phyloP scores from a whole-genome alignment of 371 early-diverging fungal species.

The Catenaria anguillulae region DNA sequence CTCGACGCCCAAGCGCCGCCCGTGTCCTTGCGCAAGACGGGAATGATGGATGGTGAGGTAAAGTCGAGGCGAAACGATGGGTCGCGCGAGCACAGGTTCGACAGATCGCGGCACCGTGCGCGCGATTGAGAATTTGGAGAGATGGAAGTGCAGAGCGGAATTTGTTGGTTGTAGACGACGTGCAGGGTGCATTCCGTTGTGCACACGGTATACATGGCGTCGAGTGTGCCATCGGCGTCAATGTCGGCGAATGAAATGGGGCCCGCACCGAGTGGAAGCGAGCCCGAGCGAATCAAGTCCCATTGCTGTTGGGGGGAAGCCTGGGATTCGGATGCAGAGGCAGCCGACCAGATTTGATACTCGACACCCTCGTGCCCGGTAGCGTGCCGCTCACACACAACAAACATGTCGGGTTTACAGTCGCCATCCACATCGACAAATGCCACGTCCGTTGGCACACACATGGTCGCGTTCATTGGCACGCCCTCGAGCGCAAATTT shows the following conservation, averaged over 20 bases:
- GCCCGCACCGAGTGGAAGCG: conserved; percentile 54
- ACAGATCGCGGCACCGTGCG: background rate
- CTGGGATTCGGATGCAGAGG: too few species aligned
- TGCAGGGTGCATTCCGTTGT: conserved; percentile 44
- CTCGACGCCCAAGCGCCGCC: background rate
- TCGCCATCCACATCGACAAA: conserved; percentile 85
- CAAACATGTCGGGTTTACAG: conserved; percentile 73
- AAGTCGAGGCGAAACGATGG: background rate
- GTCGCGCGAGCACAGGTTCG: background rate
- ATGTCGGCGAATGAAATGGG: conserved; percentile 78
- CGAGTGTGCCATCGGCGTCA: conserved; percentile 77
- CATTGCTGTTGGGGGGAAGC: conserved; percentile 21
- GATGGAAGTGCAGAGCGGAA: conserved; percentile 47
- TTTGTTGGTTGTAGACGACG: conserved; percentile 67
- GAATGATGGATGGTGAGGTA: background rate
- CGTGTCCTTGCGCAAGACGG: background rate
- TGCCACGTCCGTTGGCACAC: conserved; percentile 55
- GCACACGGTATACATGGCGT: conserved; percentile 64
- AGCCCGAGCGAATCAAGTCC: conserved; percentile 31
- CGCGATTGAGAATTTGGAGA: background rate
- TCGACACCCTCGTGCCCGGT: too few species aligned
- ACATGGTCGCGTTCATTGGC: conserved; percentile 29
- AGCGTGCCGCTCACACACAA: conserved; percentile 46
- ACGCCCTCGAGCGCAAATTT: background rate
- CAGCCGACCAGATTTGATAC: conserved; percentile 69